A percentile compares a stretch with the other conserved stretches of the same genome.
Conservation (phyloP, 2,329 filamentous ascomycete genomes). For the Fusarium sp. region DNA sequence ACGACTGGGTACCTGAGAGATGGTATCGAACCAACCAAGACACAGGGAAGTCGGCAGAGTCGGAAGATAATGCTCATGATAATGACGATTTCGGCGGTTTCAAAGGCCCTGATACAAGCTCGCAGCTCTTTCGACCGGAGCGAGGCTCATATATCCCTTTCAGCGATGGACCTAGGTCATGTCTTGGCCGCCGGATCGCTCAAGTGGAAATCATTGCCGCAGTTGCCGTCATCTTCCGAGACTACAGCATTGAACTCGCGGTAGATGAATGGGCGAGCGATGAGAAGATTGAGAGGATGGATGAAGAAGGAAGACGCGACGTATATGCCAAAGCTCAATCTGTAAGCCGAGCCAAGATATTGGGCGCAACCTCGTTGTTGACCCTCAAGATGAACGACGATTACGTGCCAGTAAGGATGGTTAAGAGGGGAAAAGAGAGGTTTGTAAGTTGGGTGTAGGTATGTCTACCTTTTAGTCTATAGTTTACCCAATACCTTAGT, state of each 20-base stretch:
- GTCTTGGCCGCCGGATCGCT: slow-evolving; percentile 68
- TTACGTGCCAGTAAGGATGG: slow-evolving; percentile 74
- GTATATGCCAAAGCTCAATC: slow-evolving; percentile 72
- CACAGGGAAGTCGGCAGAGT: slow-evolving; percentile 28
- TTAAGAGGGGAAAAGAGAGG: slow-evolving; percentile 75
- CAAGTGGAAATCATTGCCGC: slow-evolving; percentile 68
- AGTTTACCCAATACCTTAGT: no score
- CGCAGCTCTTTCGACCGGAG: slow-evolving; percentile 68
- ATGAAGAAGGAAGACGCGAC: slow-evolving; percentile 55
- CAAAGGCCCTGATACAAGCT: slow-evolving; percentile 69
- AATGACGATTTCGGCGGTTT: slow-evolving; percentile 69
- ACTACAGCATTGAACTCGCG: slow-evolving; percentile 76
- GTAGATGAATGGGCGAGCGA: slow-evolving; percentile 69
- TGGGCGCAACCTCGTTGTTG: slow-evolving; percentile 69
- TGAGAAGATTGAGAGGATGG: slow-evolving; percentile 65
- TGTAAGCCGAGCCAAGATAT: slow-evolving; percentile 63
- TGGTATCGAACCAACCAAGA: slow-evolving; percentile 65
- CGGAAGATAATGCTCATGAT: slow-evolving; percentile 33
- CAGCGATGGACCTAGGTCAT: slow-evolving; percentile 67
- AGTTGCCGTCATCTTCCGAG: slow-evolving; percentile 65
- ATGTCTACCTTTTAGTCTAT: neutral
- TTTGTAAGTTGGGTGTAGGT: slow-evolving; percentile 62
- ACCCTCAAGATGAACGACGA: slow-evolving; percentile 76
- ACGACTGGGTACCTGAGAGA: slow-evolving; percentile 77
- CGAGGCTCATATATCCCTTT: slow-evolving; percentile 69